These are phyloP conservation scores for Aspergillaceae sp. DNA, from an alignment of 2,329 filamentous ascomycete species.

Conservation along the genomic window DNA sequence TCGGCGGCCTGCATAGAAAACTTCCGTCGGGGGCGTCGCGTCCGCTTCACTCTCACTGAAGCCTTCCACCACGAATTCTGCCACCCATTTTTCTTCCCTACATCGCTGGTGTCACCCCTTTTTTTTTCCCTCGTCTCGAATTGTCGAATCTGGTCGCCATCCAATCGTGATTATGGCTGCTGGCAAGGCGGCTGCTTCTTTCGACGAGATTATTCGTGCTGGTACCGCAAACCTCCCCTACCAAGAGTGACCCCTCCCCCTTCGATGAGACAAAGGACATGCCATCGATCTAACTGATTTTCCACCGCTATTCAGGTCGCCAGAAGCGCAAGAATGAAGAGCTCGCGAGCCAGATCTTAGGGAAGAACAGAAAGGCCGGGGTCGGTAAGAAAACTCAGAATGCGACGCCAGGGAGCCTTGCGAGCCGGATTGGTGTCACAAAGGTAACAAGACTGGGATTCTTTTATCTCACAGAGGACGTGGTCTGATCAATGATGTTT, in stretches of 20 bases:
- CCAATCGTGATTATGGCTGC: slow-evolving; percentile 24
- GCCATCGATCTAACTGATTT: too few relatives aligned
- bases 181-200: slow-evolving; percentile 33
- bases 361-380: slow-evolving; percentile 43
- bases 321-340: slow-evolving; percentile 48
- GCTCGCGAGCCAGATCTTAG: slow-evolving; percentile 52
- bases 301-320: slow-evolving; percentile 32
- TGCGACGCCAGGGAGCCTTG: slow-evolving; percentile 42
- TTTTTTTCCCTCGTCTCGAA: background rate
- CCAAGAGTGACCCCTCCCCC: background rate
- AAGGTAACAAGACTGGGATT: slow-evolving; percentile 37
- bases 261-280: too few relatives aligned
- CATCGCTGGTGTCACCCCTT: background rate
- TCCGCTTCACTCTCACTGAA: background rate
- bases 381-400: slow-evolving; percentile 32
- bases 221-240: slow-evolving; percentile 26
- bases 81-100: background rate
- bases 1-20: slow-evolving; percentile 6
- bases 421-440: slow-evolving; percentile 51
- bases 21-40: background rate
- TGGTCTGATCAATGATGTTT: background rate
- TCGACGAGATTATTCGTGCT: slow-evolving; percentile 45
- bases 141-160: too few relatives aligned
- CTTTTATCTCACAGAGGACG: background rate
- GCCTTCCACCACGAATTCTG: background rate